phyloP scores from a whole-genome alignment of 768 basidiomycete genomes.

The Naganishia antarctica region DNA sequence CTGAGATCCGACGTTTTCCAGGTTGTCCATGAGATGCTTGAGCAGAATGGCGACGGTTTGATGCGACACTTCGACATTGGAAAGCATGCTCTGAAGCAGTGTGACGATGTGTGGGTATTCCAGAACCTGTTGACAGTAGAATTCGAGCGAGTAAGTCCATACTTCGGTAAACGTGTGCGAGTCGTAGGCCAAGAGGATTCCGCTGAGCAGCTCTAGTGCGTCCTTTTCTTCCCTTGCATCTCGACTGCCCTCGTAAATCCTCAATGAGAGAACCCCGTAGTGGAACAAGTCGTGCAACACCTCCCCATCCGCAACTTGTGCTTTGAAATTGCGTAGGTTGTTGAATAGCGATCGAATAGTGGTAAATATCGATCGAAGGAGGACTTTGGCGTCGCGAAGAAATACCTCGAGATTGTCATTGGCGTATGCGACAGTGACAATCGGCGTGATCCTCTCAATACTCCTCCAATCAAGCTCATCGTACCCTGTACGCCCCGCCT shows the following conservation, averaged over 20 bases:
- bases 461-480: slow-evolving; percentile 57
- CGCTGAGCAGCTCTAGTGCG: slow-evolving; percentile 72
- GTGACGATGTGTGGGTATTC: slow-evolving; percentile 74
- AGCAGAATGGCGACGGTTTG: slow-evolving; percentile 82
- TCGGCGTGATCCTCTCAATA: slow-evolving; percentile 81
- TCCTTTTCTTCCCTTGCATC: slow-evolving; percentile 63
- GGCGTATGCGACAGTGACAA: slow-evolving; percentile 70
- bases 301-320: slow-evolving; percentile 74
- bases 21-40: slow-evolving; percentile 72
- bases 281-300: slow-evolving; percentile 82
- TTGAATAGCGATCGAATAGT: slow-evolving; percentile 75
- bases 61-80: slow-evolving; percentile 68
- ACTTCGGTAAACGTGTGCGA: slow-evolving; percentile 92
- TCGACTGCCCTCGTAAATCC: slow-evolving; percentile 59
- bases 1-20: slow-evolving; percentile 70
- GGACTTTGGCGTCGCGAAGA: slow-evolving; percentile 72
- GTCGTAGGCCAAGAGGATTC: slow-evolving; percentile 74
- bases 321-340: slow-evolving; percentile 72
- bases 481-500: slow-evolving; percentile 26
- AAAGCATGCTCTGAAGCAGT: slow-evolving; percentile 77
- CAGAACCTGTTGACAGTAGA: slow-evolving; percentile 75
- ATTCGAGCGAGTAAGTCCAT: slow-evolving; percentile 85
- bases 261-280: slow-evolving; percentile 75
- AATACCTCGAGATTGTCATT: slow-evolving; percentile 73
- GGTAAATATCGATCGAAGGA: slow-evolving; percentile 82